Conservation (phyloP, 306 rosid species). For the Inga leiocalycina region DNA sequence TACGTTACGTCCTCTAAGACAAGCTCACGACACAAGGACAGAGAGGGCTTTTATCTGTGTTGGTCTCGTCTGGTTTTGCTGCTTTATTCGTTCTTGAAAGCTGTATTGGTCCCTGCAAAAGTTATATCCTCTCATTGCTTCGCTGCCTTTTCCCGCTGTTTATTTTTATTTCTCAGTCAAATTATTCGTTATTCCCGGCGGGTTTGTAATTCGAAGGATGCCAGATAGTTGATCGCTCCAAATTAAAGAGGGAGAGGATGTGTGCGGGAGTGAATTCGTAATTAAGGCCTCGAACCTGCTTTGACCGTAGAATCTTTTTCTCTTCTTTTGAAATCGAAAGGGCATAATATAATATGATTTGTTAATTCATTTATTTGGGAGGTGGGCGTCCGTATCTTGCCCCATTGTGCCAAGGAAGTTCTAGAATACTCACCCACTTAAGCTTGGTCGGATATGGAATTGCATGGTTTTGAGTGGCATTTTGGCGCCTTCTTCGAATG, state of each 20-base stretch:
- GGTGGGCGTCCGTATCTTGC: slow-evolving; percentile 9
- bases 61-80: slow-evolving; percentile 39
- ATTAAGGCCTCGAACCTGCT: slow-evolving; percentile 17
- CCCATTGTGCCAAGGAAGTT: slow-evolving; percentile 31
- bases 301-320: slow-evolving; percentile 24
- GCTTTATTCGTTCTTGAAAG: slow-evolving; percentile 63
- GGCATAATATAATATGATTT: background rate
- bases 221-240: background rate
- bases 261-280: background rate
- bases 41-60: slow-evolving; percentile 16
- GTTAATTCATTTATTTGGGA: background rate
- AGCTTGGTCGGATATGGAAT: slow-evolving; percentile 40
- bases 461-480: slow-evolving; percentile 63
- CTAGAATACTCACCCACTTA: slow-evolving; percentile 41
- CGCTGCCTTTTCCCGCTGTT: slow-evolving; percentile 15
- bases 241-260: background rate
- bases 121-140: slow-evolving; percentile 38
- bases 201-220: slow-evolving; percentile 27
- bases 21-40: slow-evolving; percentile 28
- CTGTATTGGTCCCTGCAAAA: slow-evolving; percentile 51
- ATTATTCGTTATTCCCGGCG: slow-evolving; percentile 26
- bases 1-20: slow-evolving; percentile 27
- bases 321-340: background rate
- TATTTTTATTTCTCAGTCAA: slow-evolving; percentile 5
- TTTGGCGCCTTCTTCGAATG: slow-evolving; percentile 59